phyloP scores from a whole-genome alignment of 768 basidiomycete species.

The Pleurotus citrinopileatus region DNA sequence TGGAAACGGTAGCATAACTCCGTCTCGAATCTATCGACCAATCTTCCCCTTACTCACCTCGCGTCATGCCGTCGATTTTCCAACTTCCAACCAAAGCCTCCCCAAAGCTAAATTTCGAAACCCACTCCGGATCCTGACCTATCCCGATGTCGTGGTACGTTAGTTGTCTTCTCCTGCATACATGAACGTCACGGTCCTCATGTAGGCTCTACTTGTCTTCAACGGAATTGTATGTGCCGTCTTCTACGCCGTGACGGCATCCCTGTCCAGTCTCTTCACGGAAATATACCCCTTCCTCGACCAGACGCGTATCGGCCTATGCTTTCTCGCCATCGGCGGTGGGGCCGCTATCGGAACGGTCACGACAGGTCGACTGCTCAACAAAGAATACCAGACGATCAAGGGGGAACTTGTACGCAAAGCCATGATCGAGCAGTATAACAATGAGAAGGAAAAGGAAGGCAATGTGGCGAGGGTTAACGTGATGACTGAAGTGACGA shows the following conservation, averaged over 20 bases:
- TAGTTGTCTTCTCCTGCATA: neutral
- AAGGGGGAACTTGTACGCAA: conserved; percentile 26
- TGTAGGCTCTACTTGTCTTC: conserved; percentile 19
- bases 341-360: conserved; percentile 65
- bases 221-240: conserved; percentile 52
- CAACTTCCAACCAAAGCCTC: conserved; percentile 14
- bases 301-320: conserved; percentile 69
- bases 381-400: conserved; percentile 53
- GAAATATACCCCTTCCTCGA: conserved; percentile 55
- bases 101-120: conserved; percentile 41
- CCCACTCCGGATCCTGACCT: conserved; percentile 51
- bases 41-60: conserved; percentile 47
- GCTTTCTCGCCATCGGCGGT: conserved; percentile 77
- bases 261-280: conserved; percentile 58
- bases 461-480: too few relatives aligned
- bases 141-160: conserved; percentile 53
- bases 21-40: conserved; percentile 45
- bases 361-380: conserved; percentile 57
- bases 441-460: neutral
- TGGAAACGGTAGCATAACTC: conserved; percentile 48
- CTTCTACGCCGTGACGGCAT: conserved; percentile 59
- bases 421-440: conserved; percentile 21
- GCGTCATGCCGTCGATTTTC: conserved; percentile 11
- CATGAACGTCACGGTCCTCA: neutral
- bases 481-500: conserved; percentile 15